Conservation (phyloP, 2,329 filamentous ascomycete species). For the Diatrype stigma region DNA sequence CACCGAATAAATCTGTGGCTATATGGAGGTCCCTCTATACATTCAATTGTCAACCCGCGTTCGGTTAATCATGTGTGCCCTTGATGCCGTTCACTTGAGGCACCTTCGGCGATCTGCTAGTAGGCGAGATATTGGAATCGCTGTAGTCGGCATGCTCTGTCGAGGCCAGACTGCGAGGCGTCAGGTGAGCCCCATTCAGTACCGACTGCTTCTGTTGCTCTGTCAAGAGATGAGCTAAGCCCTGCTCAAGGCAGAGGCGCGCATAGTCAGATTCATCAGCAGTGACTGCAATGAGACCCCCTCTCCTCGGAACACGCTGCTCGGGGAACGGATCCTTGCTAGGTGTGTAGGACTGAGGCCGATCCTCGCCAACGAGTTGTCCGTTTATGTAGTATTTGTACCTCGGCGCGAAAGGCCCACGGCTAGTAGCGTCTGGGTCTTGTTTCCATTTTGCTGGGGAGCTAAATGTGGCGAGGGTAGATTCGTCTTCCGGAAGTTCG, state of each 20-base stretch:
- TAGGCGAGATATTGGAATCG: slow-evolving; percentile 19
- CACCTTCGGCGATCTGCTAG: slow-evolving; percentile 15
- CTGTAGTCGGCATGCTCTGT: slow-evolving; percentile 22
- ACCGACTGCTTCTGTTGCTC: slow-evolving; percentile 40
- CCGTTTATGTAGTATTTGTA: slow-evolving; percentile 58
- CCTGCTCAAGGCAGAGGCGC: slow-evolving; percentile 52
- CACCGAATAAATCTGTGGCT: not conserved
- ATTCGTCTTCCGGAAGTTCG: slow-evolving; percentile 52
- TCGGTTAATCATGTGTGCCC: slow-evolving; percentile 14
- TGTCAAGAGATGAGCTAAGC: slow-evolving; percentile 49
- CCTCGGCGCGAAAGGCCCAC: slow-evolving; percentile 50
- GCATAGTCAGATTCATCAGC: slow-evolving; percentile 55
- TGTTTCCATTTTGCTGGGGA: slow-evolving; percentile 52
- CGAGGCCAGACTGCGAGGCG: slow-evolving; percentile 37
- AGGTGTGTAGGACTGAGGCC: slow-evolving; percentile 40
- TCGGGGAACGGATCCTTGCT: slow-evolving; percentile 54
- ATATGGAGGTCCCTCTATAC: not conserved
- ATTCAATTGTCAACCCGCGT: not conserved
- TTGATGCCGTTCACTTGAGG: slow-evolving; percentile 22
- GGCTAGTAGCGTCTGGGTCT: slow-evolving; percentile 51
- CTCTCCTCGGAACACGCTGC: slow-evolving; percentile 50
- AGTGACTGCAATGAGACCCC: slow-evolving; percentile 46
- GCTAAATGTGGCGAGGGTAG: slow-evolving; percentile 37
- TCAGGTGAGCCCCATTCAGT: slow-evolving; percentile 44
- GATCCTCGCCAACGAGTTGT: slow-evolving; percentile 46